Percentiles rank a stretch among this genome's conserved stretches.
Evolutionary conservation across 75 land plant genomes (phyloP).

Genomic region (Azolla pinnata): DNA sequence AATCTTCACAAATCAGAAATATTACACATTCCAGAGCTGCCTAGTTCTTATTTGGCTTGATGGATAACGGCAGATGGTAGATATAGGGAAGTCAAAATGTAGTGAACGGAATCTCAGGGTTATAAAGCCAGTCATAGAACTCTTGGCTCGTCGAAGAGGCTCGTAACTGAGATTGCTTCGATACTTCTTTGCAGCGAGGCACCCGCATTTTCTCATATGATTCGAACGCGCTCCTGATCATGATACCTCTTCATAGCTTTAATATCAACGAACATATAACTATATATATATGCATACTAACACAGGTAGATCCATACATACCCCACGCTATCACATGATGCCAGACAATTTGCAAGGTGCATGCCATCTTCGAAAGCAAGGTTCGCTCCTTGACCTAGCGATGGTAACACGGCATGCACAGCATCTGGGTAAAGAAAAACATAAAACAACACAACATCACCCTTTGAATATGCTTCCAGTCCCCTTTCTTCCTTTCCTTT

Average conservation of each 20-base stretch:
- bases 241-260: not conserved
- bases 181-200: not conserved
- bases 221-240: not conserved
- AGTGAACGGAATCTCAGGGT: not conserved
- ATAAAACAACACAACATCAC: too few species aligned
- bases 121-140: not conserved
- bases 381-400: slow-evolving; percentile 46
- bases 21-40: too few species aligned
- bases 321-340: slow-evolving; percentile 25
- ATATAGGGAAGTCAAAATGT: too few species aligned
- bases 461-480: too few species aligned
- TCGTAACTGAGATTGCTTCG: not conserved
- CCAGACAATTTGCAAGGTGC: slow-evolving; percentile 33
- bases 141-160: not conserved
- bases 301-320: not conserved
- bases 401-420: slow-evolving; percentile 50
- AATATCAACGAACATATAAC: not conserved
- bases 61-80: too few species aligned
- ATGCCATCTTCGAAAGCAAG: slow-evolving; percentile 46
- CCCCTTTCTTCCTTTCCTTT: too few species aligned
- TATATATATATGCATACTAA: not conserved
- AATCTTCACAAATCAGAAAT: too few species aligned
- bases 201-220: not conserved
- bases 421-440: too few species aligned
- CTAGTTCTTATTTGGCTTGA: too few species aligned